These are phyloP conservation scores for Starmerella gropengiesseri DNA, from an alignment of 805 yeast genomes.

Conservation along the genomic window DNA sequence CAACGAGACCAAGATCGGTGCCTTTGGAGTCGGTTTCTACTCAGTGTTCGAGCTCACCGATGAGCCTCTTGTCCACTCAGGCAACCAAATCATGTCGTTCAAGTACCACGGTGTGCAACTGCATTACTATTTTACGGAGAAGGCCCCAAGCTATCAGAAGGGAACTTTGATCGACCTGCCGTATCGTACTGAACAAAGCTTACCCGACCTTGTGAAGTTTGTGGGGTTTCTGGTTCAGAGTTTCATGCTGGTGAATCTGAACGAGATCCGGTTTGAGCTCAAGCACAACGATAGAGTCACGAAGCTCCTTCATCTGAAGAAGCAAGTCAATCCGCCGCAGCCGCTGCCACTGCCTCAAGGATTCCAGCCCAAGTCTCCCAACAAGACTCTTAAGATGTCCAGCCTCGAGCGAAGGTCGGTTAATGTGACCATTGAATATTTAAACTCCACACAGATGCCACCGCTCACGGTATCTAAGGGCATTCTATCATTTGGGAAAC, in stretches of 20 bases:
- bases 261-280: conserved; percentile 24
- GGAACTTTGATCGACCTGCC: conserved; percentile 34
- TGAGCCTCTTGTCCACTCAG: conserved; percentile 55
- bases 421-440: conserved; percentile 27
- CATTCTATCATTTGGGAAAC: conserved; percentile 27
- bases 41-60: conserved; percentile 72
- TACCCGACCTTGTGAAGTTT: conserved; percentile 30
- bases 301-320: conserved; percentile 25
- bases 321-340: conserved; percentile 22
- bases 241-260: conserved; percentile 29
- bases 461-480: conserved; percentile 20
- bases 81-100: conserved; percentile 31
- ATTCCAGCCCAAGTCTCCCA: conserved; percentile 24
- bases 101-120: conserved; percentile 33
- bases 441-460: conserved; percentile 31
- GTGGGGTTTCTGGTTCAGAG: conserved; percentile 33
- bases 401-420: conserved; percentile 24
- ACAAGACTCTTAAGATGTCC: conserved; percentile 24
- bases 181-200: conserved; percentile 24
- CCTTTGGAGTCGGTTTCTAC: conserved; percentile 45
- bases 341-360: conserved; percentile 23
- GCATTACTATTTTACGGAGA: conserved; percentile 26
- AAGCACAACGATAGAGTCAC: conserved; percentile 23
- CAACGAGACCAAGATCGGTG: conserved; percentile 35
- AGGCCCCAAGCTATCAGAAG: conserved; percentile 19